A percentile compares a stretch with the other conserved stretches of the same genome.
Evolutionary conservation across 768 basidiomycete species (phyloP).

Genomic region (Lactifluus volemus): DNA sequence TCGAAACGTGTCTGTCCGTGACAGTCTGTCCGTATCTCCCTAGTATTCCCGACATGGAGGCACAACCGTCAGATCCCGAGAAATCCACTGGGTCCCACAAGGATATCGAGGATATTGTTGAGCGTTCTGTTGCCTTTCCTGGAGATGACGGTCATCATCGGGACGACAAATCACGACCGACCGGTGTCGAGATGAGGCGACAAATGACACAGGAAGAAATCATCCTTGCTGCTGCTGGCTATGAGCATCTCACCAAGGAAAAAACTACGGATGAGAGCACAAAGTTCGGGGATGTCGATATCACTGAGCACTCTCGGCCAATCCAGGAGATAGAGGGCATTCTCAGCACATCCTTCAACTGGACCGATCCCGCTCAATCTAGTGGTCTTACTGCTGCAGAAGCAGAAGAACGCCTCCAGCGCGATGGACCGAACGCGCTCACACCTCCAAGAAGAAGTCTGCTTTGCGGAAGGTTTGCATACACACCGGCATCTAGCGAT

Average conservation of each 20-base stretch:
- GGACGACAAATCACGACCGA: constrained; percentile 35
- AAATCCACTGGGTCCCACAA: constrained; percentile 15
- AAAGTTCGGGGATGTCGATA: constrained; percentile 41
- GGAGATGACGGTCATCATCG: constrained; percentile 23
- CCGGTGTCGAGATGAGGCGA: constrained; percentile 51
- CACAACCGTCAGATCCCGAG: constrained; percentile 6
- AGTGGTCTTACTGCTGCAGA: constrained; percentile 44
- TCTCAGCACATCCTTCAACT: constrained; percentile 43
- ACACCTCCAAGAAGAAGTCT: constrained; percentile 64
- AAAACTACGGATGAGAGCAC: constrained; percentile 29
- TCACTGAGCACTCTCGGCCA: constrained; percentile 45
- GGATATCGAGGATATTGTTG: constrained; percentile 29
- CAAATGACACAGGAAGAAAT: constrained; percentile 60
- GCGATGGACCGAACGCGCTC: constrained; percentile 53
- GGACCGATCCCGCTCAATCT: constrained; percentile 43
- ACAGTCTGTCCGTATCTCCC: background rate
- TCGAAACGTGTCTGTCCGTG: background rate
- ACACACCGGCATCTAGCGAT: background rate
- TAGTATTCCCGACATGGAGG: constrained; percentile 5
- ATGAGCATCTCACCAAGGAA: constrained; percentile 48
- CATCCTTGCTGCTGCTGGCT: constrained; percentile 59
- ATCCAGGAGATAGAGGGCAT: constrained; percentile 33
- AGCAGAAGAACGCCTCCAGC: constrained; percentile 43
- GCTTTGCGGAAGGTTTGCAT: constrained; percentile 48
- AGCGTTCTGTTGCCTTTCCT: constrained; percentile 46